Conservation (phyloP, 306 rosid genomes). For the Cucumis melo region DNA sequence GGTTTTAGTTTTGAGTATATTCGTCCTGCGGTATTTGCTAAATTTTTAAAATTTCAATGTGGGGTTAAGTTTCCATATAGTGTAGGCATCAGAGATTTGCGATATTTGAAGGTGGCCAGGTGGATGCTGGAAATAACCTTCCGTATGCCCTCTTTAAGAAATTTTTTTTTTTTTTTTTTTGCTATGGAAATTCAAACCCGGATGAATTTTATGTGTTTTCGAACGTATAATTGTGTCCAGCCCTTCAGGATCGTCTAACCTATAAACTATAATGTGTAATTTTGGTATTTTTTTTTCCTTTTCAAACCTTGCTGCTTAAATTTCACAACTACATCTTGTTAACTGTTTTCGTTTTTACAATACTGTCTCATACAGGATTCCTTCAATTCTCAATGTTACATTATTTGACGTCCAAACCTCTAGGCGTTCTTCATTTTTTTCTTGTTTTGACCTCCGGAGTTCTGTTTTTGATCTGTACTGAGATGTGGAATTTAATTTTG, state of each 20-base stretch:
- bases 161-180: background rate
- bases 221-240: background rate
- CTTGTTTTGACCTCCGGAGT: background rate
- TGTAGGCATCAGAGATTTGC: background rate
- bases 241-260: background rate
- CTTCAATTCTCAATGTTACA: background rate
- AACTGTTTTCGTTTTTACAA: background rate
- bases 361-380: background rate
- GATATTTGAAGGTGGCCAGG: background rate
- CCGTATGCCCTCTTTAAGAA: no score
- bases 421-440: background rate
- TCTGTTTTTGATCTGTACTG: background rate
- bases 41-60: background rate
- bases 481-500: background rate
- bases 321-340: background rate
- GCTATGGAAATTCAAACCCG: background rate
- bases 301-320: background rate
- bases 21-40: background rate
- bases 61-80: background rate
- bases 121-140: no score
- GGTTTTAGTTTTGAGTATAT: background rate
- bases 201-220: background rate
- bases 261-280: background rate
- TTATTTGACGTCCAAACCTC: background rate
- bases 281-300: background rate